Conservation (phyloP, 164 flowering plant species). For the Kingdonia uniflora region DNA sequence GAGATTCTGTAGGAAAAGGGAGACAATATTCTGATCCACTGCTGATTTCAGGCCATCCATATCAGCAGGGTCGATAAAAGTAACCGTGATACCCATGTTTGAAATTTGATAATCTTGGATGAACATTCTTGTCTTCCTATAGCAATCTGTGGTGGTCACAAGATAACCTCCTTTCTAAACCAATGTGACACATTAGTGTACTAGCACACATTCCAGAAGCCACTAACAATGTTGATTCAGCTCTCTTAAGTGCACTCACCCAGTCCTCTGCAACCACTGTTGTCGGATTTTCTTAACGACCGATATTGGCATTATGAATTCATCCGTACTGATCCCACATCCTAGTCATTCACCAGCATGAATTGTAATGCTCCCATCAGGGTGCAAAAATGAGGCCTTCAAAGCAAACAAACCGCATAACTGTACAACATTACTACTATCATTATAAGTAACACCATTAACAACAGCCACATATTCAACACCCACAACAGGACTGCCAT, state of each 20-base stretch:
- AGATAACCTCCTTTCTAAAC: constrained; percentile 94
- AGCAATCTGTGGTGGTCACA: constrained; percentile 93
- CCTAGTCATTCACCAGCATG: constrained; percentile 99
- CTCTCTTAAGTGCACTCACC: constrained; percentile 93
- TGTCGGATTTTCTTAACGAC: constrained; percentile 92
- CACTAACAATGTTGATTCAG: constrained; percentile 78
- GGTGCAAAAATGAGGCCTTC: constrained; percentile 60
- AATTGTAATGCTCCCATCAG: constrained; percentile 69
- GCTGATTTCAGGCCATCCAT: constrained; percentile 59
- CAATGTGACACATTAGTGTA: constrained; percentile 75
- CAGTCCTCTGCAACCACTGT: constrained; percentile 71
- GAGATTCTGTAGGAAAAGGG: constrained; percentile 96
- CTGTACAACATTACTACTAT: constrained; percentile 25
- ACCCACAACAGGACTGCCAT: constrained; percentile 13
- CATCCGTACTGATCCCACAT: too few species aligned
- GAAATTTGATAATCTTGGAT: constrained; percentile 70
- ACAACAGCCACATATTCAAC: too few species aligned
- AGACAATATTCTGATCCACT: constrained; percentile 54
- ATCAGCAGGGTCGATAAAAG: constrained; percentile 92
- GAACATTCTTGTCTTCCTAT: constrained; percentile 81
- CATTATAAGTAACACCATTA: too few species aligned
- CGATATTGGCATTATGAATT: too few species aligned
- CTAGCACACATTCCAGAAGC: constrained; percentile 98
- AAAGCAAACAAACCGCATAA: too few species aligned
- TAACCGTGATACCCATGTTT: constrained; percentile 80